These are phyloP conservation scores for Talaromyces sp. DNA, from an alignment of 2,329 filamentous ascomycete species.

Conservation along the genomic window DNA sequence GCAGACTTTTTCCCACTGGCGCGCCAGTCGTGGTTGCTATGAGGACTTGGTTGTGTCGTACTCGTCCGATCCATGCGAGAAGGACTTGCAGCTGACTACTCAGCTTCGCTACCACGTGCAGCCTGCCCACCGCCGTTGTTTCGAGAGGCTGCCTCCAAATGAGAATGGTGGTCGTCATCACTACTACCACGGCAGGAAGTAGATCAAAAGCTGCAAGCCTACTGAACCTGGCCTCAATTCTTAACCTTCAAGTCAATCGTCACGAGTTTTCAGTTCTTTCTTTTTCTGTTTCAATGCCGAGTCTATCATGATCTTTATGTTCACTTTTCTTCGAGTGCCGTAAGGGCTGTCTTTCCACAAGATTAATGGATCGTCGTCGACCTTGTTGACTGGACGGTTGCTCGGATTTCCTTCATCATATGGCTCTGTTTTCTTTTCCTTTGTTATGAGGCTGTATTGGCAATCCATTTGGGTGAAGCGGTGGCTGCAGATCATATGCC, in stretches of 20 bases:
- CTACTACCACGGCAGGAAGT: neutral
- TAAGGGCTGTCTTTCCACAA: neutral
- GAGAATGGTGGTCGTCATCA: neutral
- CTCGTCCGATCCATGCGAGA: constrained; percentile 37
- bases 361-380: neutral
- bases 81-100: constrained; percentile 28
- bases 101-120: constrained; percentile 16
- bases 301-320: neutral
- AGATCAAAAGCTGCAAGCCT: neutral
- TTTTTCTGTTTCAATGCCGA: neutral
- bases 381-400: neutral
- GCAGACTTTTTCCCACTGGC: constrained; percentile 27
- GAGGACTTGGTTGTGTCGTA: constrained; percentile 29
- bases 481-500: neutral
- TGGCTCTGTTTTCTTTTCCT: neutral
- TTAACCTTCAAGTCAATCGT: neutral
- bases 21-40: constrained; percentile 24
- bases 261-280: neutral
- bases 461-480: constrained; percentile 1
- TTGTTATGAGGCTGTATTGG: neutral
- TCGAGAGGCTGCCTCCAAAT: constrained; percentile 1
- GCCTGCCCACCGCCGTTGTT: constrained; percentile 10
- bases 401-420: neutral
- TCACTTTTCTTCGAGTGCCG: neutral
- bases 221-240: neutral